These are phyloP conservation scores for Penicillium macrosclerotiorum DNA, from an alignment of 495 filamentous ascomycete species.

Conservation along the genomic window DNA sequence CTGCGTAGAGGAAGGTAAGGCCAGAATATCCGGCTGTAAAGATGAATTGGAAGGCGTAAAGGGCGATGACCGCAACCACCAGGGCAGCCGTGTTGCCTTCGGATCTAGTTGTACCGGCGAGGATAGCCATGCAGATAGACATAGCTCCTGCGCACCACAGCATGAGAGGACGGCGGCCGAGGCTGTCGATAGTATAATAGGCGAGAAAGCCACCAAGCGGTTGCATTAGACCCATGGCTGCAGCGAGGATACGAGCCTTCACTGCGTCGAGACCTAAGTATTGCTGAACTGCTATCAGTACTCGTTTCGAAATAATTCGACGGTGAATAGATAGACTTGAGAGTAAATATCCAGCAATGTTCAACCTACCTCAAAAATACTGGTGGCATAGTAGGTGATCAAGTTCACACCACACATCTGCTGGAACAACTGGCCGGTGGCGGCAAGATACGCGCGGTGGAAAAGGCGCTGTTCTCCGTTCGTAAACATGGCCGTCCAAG, in stretches of 20 bases:
- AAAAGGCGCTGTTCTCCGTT: conserved; percentile 35
- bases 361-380: conserved; percentile 9
- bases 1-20: conserved; percentile 62
- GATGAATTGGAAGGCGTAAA: conserved; percentile 43
- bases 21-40: conserved; percentile 60
- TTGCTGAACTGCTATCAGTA: conserved; percentile 45
- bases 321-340: too few relatives aligned
- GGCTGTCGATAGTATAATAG: conserved; percentile 75
- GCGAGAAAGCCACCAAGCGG: conserved; percentile 69
- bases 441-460: conserved; percentile 32
- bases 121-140: conserved; percentile 59
- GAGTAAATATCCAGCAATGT: neutral
- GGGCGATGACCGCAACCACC: conserved; percentile 39
- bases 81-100: conserved; percentile 33
- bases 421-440: conserved; percentile 30
- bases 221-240: conserved; percentile 74
- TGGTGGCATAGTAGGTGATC: conserved; percentile 22
- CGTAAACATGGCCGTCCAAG: conserved; percentile 30
- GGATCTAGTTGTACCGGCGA: conserved; percentile 40
- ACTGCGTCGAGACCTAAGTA: conserved; percentile 62
- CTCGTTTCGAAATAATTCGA: too few relatives aligned
- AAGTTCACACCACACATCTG: conserved; percentile 26
- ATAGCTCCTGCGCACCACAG: conserved; percentile 52
- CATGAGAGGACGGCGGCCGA: conserved; percentile 69
- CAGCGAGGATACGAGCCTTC: conserved; percentile 77